Evolutionary conservation across 495 filamentous ascomycete genomes (phyloP), one percentile per base, ranked within the genome.

Genomic region (Tricharina praecox): DNA sequence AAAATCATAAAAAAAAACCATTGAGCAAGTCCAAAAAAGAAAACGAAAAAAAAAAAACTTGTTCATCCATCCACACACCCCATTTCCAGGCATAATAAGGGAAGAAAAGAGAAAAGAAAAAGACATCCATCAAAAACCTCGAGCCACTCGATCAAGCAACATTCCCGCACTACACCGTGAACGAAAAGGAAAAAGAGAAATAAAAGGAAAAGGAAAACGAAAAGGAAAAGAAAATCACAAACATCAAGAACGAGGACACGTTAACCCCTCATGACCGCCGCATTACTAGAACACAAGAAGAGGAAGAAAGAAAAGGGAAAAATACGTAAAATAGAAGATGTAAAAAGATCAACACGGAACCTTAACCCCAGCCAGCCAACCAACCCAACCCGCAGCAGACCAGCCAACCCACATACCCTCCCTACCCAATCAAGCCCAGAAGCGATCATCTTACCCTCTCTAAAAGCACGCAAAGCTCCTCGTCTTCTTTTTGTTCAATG

Each of bases 391-490:
- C n/a, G n/a, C n/a, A n/a, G n/a, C n/a, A n/a, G n/a, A n/a, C n/a
- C n/a, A n/a, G n/a, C n/a, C n/a, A n/a, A n/a, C n/a, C n/a, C n/a
- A n/a, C n/a, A n/a, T n/a, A n/a, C n/a, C n/a, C n/a, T n/a, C n/a
- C n/a, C n/a, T n/a, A n/a, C n/a, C n/a, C n/a, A n/a, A n/a, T n/a
- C n/a, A n/a, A n/a, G n/a, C n/a, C n/a, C n/a, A n/a, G n/a, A n/a
- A n/a, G n/a, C n/a, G n/a, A n/a, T n/a, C n/a, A n/a, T n/a, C n/a
- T n/a, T n/a, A n/a, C 32, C 10, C 37, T 41, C 47, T 19, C 56
- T 81, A 97, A 67, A 97, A 97, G 70, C 90, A 97, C 67, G 93
- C 95, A 57, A 97, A 76, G 24, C 80, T 83, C 60, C 84, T 81
- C 71, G 84, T 85, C 77, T 94, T 93, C 70, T 87, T 93, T 67